These are phyloP conservation scores for Musa balbisiana DNA, from an alignment of 202 grass and related monocot genomes.

Conservation along the genomic window DNA sequence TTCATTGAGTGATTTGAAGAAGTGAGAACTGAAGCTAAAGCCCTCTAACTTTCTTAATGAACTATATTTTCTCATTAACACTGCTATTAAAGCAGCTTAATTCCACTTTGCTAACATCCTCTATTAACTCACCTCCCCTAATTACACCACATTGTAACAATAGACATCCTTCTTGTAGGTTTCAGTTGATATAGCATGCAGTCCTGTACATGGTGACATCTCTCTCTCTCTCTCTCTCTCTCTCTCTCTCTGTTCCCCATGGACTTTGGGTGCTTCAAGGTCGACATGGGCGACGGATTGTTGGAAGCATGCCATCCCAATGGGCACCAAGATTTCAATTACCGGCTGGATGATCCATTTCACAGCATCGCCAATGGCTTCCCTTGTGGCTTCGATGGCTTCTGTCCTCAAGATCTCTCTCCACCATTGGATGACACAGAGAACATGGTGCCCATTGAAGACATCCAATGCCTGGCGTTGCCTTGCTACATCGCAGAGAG, in stretches of 20 bases:
- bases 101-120: background rate
- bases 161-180: background rate
- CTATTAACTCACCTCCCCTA: background rate
- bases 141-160: background rate
- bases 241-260: background rate
- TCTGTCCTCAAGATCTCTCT: background rate
- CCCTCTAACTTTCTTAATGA: too few species aligned
- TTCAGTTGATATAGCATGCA: background rate
- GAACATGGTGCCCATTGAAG: background rate
- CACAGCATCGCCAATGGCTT: background rate
- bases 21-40: too few species aligned
- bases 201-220: background rate
- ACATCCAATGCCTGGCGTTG: background rate
- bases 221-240: background rate
- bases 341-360: background rate
- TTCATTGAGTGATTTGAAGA: too few species aligned
- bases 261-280: slow-evolving; percentile 9
- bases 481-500: background rate
- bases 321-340: background rate
- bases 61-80: background rate
- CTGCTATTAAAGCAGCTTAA: background rate
- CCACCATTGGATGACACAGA: background rate
- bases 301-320: background rate
- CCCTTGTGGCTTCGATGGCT: background rate
- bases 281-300: background rate